phyloP scores from a whole-genome alignment of 257 asterid genomes.

The Mitragyna speciosa region DNA sequence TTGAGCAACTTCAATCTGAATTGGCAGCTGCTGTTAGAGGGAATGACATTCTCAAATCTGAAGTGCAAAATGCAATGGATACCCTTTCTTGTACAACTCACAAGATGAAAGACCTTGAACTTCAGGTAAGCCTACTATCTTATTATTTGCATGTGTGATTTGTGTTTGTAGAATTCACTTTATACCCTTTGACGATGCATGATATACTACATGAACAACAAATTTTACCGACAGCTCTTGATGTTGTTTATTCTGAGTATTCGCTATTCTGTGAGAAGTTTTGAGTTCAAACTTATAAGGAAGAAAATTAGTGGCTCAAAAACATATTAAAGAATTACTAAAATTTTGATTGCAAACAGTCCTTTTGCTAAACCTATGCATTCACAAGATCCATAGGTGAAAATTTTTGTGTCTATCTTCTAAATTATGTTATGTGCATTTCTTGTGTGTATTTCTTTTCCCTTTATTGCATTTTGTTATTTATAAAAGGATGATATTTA shows the following conservation, averaged over 20 bases:
- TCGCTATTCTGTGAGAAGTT: background rate
- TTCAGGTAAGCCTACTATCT: slow-evolving; percentile 55
- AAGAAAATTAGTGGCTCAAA: background rate
- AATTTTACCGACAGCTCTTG: background rate
- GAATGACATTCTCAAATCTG: slow-evolving; percentile 76
- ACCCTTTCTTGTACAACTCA: slow-evolving; percentile 73
- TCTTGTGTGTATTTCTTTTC: background rate
- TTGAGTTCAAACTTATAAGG: background rate
- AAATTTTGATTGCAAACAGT: no score
- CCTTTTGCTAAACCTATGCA: background rate
- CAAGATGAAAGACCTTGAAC: slow-evolving; percentile 79
- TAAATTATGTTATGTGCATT: background rate
- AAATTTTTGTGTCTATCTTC: background rate
- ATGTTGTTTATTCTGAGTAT: background rate
- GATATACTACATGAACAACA: background rate
- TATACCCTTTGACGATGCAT: background rate
- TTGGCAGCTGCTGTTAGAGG: slow-evolving; percentile 85
- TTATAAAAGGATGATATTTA: background rate
- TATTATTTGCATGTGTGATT: background rate
- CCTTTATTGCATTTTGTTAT: background rate
- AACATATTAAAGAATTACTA: background rate
- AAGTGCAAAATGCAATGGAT: slow-evolving; percentile 79
- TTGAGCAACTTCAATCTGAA: slow-evolving; percentile 92
- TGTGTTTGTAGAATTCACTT: background rate
- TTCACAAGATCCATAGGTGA: background rate